Base-by-base conservation (phyloP, 1,139 yeast species). In the Kurtzmaniella quercitrusa region DNA sequence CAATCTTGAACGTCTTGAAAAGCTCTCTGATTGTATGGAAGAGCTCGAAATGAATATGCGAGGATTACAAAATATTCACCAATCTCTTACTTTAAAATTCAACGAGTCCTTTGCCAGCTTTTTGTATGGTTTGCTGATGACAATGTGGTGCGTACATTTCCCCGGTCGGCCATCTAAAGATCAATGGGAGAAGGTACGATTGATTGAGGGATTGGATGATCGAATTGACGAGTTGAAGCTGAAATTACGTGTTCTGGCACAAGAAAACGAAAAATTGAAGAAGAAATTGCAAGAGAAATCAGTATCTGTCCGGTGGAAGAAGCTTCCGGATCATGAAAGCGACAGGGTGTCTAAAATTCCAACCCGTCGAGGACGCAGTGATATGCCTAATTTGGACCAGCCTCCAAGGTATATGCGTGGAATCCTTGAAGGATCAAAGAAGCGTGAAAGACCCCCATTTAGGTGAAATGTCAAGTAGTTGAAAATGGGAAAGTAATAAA, bases 121-220 rank as follows among this genome's bases (percentile, higher is more conserved):
- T 38, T 59, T 81, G 41, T 81, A 80, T 52, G 88, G 88, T 5
- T 57, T 82, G 42, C 71, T 76, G 50, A 75, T 80, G 52, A 80
- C 82, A 43, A 80, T 83, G 60, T 81, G 84, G 80, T 81, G 87
- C 60, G 78, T 79, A 23, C 82, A 78, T 52, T 79, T 80, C 49
- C 74, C 74, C 1, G 70, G 69, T 1, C 57, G 68, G 38, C 76
- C 76, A 8, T 60, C 68, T 4, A 56, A 56, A 42, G 59, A 56
- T n/a, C 64, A 61, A 22, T 66, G 68, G 66, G 68, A 69, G 36
- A 55, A 59, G 39, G 51, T 64, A 16, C 58, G 61, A 44, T 50
- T 51, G 18, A 55, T 59, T 15, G 59, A 60, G 42, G 61, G 58
- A 33, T 43, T 59, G 11, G 66, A 64, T 41, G 55, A 53, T 15